Base-by-base conservation (phyloP, 2,329 filamentous ascomycete genomes). In the Ceratocystis albifundus region DNA sequence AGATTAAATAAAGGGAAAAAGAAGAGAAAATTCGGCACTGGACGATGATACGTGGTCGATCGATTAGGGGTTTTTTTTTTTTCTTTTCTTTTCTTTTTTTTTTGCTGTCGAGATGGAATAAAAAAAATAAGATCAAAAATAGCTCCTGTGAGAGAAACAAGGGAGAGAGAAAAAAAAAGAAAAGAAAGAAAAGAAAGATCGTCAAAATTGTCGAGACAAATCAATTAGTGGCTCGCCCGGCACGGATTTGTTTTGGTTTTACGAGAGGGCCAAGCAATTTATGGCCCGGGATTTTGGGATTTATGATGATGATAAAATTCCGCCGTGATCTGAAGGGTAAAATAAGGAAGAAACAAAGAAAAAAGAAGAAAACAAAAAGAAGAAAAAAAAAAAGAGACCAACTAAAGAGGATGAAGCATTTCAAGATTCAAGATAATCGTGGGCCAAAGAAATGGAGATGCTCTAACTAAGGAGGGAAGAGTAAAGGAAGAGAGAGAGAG, bases 1-100 rank as follows among this genome's bases (percentile, higher is more conserved):
- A 65, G 67, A 68, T 68, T 66, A 62, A 55, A 8, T 65, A 69
- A 69, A 67, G 67, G 69, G 66, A 65, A 69, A 64, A 67, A 67
- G 53, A 65, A 57, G 59, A 41, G 64, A 64, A 62, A n/a, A n/a
- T 10, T 4, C 46, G 5, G 20, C 46, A 6, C 10, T n/a, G 22
- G 7, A 50, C n/a, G 4, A 50, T 10, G 48, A 50, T 50, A 50
- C 48, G 48, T 50, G n/a, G 48, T 50, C 48, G n/a, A 20, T 50
- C 48, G 22, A 22, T 22, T 22, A 50, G 48, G 22, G 22, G 22
- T 8, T 22, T 22, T 41, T n/a, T n/a, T n/a, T n/a, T n/a, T n/a
- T n/a, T n/a, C n/a, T n/a, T n/a, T n/a, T n/a, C n/a, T n/a, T n/a
- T n/a, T n/a, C n/a, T n/a, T n/a, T n/a, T 8, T 22, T 22, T 41